Base-by-base conservation (phyloP, 805 yeast species). In the Nakazawaea populi region DNA sequence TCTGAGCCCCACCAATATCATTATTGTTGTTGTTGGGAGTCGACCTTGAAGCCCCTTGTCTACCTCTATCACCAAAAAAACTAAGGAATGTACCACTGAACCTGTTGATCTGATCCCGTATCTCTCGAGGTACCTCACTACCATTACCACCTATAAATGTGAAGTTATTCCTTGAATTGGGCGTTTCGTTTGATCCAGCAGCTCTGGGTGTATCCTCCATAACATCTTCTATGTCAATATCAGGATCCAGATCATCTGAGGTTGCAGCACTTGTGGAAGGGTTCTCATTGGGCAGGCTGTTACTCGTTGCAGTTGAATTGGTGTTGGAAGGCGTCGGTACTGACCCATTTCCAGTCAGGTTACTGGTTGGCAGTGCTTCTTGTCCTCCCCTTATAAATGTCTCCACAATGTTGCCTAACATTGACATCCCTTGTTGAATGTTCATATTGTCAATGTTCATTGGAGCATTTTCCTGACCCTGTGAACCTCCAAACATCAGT, bases 221-320 rank as follows among this genome's bases (percentile, higher is more conserved):
- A n/a, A 47, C 34, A 35, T 42, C 45, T 11, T 47, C 50, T 11
- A 47, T 42, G 40, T 47, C 45, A 9, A 47, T 47, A 32, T 47
- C 49, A 4, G 49, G 49, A 28, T 47, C 49, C 14, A 34, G 36
- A 32, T 40, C 35, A 32, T 11, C 11, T 32, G 35, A 9, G 24
- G 30, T 43, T 10, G 38, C 31, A 9, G n/a, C 30, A 18, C 14
- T 7, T 32, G 29, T 32, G 4, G 36, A 9, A 29, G 36, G 10
- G 31, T 41, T 38, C 9, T 10, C 9, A 10, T 38, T 14, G 24
- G 43, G 6, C 10, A 10, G 24, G 9, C 24, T 42, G 35, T 24
- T 9, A 7, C 2, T 42, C 7, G 35, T 6, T n/a, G 9, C 18
- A 29, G 35, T 12, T 27, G 10, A 12, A 8, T 31, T 11, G 44